Evolutionary conservation across 176 grass and related monocot genomes (phyloP).

Genomic region (Bromus sterilis): DNA sequence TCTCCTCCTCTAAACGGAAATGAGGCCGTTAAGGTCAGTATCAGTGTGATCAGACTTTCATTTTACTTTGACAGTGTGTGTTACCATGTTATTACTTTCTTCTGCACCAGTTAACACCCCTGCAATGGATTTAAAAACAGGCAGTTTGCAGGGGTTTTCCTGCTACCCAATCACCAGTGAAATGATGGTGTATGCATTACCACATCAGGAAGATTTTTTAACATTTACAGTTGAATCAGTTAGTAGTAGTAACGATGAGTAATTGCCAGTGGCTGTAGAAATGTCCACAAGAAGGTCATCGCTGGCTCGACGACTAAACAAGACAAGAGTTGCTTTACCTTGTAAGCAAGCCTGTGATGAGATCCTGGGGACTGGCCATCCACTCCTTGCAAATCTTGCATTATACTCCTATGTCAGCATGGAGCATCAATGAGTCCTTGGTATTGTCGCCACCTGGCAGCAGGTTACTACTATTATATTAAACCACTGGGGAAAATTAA

Average conservation of each 20-base stretch:
- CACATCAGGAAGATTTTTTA: neutral
- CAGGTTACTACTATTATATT: neutral
- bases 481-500: neutral
- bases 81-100: neutral
- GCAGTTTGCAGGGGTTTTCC: neutral
- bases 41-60: neutral
- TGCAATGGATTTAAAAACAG: neutral
- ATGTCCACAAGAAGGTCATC: neutral
- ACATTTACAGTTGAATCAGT: neutral
- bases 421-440: neutral
- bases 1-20: neutral
- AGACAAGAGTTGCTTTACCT: slow-evolving; percentile 1
- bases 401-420: slow-evolving; percentile 5
- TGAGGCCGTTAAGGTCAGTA: neutral
- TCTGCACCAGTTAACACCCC: neutral
- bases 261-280: neutral
- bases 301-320: slow-evolving; percentile 9
- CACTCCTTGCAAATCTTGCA: slow-evolving; percentile 19
- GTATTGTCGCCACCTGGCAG: neutral
- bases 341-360: neutral
- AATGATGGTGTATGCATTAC: neutral
- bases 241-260: neutral
- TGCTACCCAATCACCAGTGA: neutral
- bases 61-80: neutral
- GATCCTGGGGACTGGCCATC: slow-evolving; percentile 20